Evolutionary conservation across 352 stramenopile species (phyloP), one percentile per base, ranked within the genome.

Genomic region (Hyaloperonospora arabidopsidis): DNA sequence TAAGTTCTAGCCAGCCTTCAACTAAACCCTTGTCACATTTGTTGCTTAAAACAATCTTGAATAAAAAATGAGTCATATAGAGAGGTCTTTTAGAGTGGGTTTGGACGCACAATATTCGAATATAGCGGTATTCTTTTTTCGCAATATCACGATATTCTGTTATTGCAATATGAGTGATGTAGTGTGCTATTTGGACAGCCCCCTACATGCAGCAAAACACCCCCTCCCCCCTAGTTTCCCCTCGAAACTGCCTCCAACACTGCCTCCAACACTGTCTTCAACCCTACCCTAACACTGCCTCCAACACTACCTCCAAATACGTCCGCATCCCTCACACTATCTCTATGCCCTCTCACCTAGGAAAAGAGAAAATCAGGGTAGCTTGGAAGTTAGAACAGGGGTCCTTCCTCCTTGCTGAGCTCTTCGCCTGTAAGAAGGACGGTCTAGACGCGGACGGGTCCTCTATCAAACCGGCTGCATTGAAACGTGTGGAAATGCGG

Each of bases 141-240:
- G n/a, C n/a, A n/a, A n/a, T n/a, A n/a, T n/a, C n/a, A n/a, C n/a
- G n/a, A n/a, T n/a, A n/a, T 38, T 38, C 32, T 7, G 13, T 13
- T 38, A 38, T 38, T 38, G 32, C 32, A 38, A 38, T 38, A 38
- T 38, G 32, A 38, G n/a, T 13, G 32, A 38, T 38, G 32, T 38
- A 38, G 32, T 38, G 32, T 38, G 32, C n/a, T n/a, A n/a, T n/a
- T n/a, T n/a, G n/a, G n/a, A n/a, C n/a, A n/a, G n/a, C n/a, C n/a
- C n/a, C n/a, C 32, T 38, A 38, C 32, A 38, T 38, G 32, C 13
- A 38, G 32, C 32, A 38, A 38, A 38, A 38, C 7, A 7, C 32
- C 13, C 32, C 32, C 13, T 13, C 7, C 7, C 32, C 7, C 13
- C n/a, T n/a, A n/a, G n/a, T n/a, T n/a, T n/a, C n/a, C n/a, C n/a